Percentiles rank a stretch among this genome's conserved stretches.
These are phyloP conservation scores for Leonotis leonurus DNA, from an alignment of 257 asterid species.

Conservation along the genomic window DNA sequence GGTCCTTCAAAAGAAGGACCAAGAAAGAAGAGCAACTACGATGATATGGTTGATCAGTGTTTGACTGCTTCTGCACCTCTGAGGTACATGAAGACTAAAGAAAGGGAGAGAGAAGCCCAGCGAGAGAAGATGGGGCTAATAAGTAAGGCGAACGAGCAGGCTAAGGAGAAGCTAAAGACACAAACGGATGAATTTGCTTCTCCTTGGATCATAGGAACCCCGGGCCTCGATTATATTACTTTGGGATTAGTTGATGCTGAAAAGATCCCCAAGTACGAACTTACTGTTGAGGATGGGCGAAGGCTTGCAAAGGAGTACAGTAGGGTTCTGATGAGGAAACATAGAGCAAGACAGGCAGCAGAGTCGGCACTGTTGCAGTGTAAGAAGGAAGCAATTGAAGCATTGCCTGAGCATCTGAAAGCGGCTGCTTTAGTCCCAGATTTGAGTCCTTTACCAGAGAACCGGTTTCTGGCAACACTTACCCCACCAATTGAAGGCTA, in stretches of 20 bases:
- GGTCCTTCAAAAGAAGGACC: slow-evolving; percentile 41
- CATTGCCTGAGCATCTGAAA: slow-evolving; percentile 68
- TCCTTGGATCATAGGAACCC: slow-evolving; percentile 59
- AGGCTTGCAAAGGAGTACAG: slow-evolving; percentile 82
- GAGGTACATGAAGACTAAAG: slow-evolving; percentile 71
- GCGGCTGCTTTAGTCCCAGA: slow-evolving; percentile 80
- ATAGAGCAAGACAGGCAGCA: slow-evolving; percentile 78
- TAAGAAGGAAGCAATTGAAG: slow-evolving; percentile 84
- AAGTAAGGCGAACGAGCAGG: slow-evolving; percentile 57
- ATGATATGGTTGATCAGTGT: slow-evolving; percentile 60
- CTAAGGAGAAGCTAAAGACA: slow-evolving; percentile 52
- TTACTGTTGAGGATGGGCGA: slow-evolving; percentile 75
- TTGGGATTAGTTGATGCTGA: slow-evolving; percentile 77
- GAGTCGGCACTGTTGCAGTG: slow-evolving; percentile 50
- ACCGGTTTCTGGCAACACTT: slow-evolving; percentile 70
- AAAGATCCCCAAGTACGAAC: slow-evolving; percentile 68
- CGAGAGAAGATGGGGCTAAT: slow-evolving; percentile 78
- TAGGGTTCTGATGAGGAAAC: slow-evolving; percentile 80
- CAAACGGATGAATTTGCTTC: slow-evolving; percentile 36
- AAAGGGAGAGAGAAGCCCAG: slow-evolving; percentile 54
- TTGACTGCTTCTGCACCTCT: slow-evolving; percentile 57
- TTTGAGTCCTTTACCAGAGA: slow-evolving; percentile 60
- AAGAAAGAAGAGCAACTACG: slow-evolving; percentile 45
- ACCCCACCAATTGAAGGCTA: slow-evolving; percentile 96
- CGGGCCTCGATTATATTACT: slow-evolving; percentile 68